Base-by-base conservation (phyloP, 164 flowering plant species). In the Liquidambar formosana region DNA sequence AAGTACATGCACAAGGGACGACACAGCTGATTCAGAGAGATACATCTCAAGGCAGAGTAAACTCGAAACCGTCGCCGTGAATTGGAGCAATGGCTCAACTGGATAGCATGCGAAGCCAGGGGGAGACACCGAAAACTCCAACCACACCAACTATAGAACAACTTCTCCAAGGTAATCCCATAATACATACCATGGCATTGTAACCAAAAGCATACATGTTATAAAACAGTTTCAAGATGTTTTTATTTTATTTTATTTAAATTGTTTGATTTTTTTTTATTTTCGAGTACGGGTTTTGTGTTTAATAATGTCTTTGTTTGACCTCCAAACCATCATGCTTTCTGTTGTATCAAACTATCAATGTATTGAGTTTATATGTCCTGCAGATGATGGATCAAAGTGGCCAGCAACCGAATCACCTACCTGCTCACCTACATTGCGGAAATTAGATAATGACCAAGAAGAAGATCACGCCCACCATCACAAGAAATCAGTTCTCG, bases 401-500 rank as follows among this genome's bases (percentile, higher is more conserved):
- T 77, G 79, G 82, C 43, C 80, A 10, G 14, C 77, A 25, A 54
- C 57, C 52, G 16, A 18, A 27, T 68, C 79, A 4, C 75, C 80
- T 1, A 19, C 75, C 12, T 15, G 16, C 25, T 70, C 84, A 1
- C 82, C 85, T 6, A 16, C 71, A 5, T 19, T 45, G 14, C 61
- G 58, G 51, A 81, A 59, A n/a, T n/a, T n/a, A 76, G 68, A 68
- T 33, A 74, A 76, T 54, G 87, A 84, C 38, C 78, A 60, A 21
- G 93, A 84, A 69, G 86, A 86, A 6, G 80, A 76, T 68, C 75
- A 75, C 12, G 38, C 53, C 19, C 78, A 71, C 21, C 82, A 60
- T n/a, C 64, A 28, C 66, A 86, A 80, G 87, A 89, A 86, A 75
- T 92, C 97, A 1, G 91, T 90, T 59, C 76, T 90, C 19, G 49